Base-by-base conservation (phyloP, 106 monocot species). In the Dendrobium catenatum region DNA sequence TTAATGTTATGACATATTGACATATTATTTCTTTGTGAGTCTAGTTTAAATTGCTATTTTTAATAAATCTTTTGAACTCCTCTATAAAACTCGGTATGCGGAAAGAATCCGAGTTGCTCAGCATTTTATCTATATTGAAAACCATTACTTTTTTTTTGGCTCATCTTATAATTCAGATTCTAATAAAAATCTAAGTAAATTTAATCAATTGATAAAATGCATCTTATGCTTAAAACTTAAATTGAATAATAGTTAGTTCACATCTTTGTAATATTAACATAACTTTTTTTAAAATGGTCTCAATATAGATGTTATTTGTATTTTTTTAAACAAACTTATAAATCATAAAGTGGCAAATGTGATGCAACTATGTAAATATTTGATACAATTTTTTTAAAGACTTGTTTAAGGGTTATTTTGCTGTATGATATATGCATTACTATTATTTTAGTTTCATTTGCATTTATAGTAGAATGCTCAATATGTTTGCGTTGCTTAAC, bases 81-180 rank as follows among this genome's bases (percentile, higher is more conserved):
- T 76, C 22, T 85, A 85, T 88, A 96, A 93, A 96, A 87, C 81
- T 93, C 93, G 37, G 91, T 93, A 4, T 96, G 93, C 78, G 96
- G 96, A 40, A 96, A 96, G 78, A 96, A 96, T 96, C 76, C 89
- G 96, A 84, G 86, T 90, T 82, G 93, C 96, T 27, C 93, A 93
- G 72, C 96, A 91, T 84, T 96, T 93, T 85, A 89, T 96, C 77
- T 96, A 96, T 72, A 96, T 96, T 84, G 96, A 96, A 78, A 96
- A 96, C 79, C 96, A 96, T 82, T 96, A 96, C 73, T 26, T 96
- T 26, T 96, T 26, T 58, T 77, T 96, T 51, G 96, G 96, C 7
- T 96, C 96, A 74, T 96, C 96, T 44, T 96, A 85, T 81, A 93
- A 96, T 82, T 96, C 93, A 93, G 72, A 83, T 44, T 87, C 91